Base-by-base conservation (phyloP, 2,329 filamentous ascomycete genomes). In the Hypomyces perniciosus region DNA sequence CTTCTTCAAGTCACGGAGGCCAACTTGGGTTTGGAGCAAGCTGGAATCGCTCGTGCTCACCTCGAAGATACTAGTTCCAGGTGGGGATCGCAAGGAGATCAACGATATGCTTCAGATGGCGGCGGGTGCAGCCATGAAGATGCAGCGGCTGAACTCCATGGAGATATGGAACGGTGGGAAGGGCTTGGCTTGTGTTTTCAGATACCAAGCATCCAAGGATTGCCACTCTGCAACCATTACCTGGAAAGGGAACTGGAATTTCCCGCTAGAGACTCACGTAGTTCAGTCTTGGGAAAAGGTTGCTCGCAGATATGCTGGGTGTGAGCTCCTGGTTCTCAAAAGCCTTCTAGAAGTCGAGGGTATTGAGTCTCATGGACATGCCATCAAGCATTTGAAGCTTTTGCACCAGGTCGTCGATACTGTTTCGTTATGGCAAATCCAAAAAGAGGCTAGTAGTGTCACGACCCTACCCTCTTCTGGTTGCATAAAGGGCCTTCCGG, bases 151-250 rank as follows among this genome's bases (percentile, higher is more conserved):
- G 30, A 31, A 61, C 46, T 62, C 54, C 31, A 60, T 67, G 61
- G 62, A 67, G 44, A 57, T 68, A 40, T 68, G 63, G 65, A 66
- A 67, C 50, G 63, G 63, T 10, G 44, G 50, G 51, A 26, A 47
- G 39, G 56, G 56, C 1, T 8, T 62, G 44, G 60, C 59, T 3
- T 54, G 55, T 48, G 54, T 64, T 26, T 64, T 64, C 9, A 53
- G 54, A 28, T 63, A 58, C 48, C 45, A 57, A 28, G 48, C 27
- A 8, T 50, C 12, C 28, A 26, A 37, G 12, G 29, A 46, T 31
- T 10, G 26, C 42, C 44, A 48, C 42, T 40, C 50, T 7, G 52
- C 54, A 33, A 43, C 39, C 29, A 55, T 59, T 20, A 58, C 45
- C 8, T 55, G 52, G 43, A 52, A 52, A 51, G 51, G 50, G 8